A percentile compares a stretch with the other conserved stretches of the same genome.
Evolutionary conservation across 1,139 yeast genomes (phyloP).

Genomic region (Yamadazyma songkhlaensis): DNA sequence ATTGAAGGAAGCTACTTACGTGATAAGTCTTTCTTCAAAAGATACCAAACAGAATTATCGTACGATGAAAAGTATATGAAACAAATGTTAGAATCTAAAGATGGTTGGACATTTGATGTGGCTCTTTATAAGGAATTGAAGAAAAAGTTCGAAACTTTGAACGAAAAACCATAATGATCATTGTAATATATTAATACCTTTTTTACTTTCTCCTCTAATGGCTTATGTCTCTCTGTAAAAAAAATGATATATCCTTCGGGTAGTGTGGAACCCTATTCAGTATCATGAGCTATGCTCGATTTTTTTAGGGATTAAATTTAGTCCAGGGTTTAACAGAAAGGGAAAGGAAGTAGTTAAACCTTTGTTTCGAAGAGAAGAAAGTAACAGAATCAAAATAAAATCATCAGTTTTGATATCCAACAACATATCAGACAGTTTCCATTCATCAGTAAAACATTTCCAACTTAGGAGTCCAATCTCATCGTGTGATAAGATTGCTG

Average conservation of each 20-base stretch:
- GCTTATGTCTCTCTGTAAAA: too few relatives aligned
- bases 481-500: constrained; percentile 2
- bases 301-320: background rate
- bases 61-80: constrained; percentile 23
- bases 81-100: constrained; percentile 13
- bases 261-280: background rate
- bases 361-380: background rate
- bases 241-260: background rate
- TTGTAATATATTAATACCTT: background rate
- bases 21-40: constrained; percentile 29
- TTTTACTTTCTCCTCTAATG: too few relatives aligned
- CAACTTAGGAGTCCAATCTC: background rate
- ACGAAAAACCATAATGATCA: background rate
- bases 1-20: constrained; percentile 27
- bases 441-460: too few relatives aligned
- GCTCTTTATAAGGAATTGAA: constrained; percentile 26
- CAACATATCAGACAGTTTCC: background rate
- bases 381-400: too few relatives aligned
- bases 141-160: constrained; percentile 19
- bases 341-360: too few relatives aligned
- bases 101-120: constrained; percentile 35
- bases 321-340: background rate
- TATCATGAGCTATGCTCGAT: constrained; percentile 1
- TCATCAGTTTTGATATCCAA: too few relatives aligned
- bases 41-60: constrained; percentile 25